Percentiles rank a stretch among this genome's conserved stretches.
Conservation (phyloP, 768 basidiomycete genomes). For the Mrakia gelida region DNA sequence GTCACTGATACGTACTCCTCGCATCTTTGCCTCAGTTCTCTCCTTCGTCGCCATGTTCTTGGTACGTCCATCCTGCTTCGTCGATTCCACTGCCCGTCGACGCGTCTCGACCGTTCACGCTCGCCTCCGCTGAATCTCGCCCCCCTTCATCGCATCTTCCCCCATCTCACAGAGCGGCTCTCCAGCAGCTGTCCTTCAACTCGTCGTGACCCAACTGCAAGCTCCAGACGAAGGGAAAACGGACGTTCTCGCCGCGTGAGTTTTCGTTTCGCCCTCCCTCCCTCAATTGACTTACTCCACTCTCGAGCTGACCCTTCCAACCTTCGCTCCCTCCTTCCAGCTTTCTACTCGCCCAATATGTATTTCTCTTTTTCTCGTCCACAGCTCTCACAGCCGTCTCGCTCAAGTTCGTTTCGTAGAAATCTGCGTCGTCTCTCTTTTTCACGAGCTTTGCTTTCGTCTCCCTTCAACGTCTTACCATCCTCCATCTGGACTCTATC, state of each 20-base stretch:
- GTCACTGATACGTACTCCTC: not conserved
- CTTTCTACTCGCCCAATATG: constrained; percentile 31
- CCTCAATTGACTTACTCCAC: not conserved
- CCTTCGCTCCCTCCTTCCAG: constrained; percentile 28
- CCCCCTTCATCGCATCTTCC: not conserved
- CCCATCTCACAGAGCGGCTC: not conserved
- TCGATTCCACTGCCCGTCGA: not conserved
- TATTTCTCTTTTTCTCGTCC: not conserved
- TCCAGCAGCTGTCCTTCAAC: constrained; percentile 35
- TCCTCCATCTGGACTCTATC: too few relatives aligned
- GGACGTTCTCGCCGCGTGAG: constrained; percentile 51
- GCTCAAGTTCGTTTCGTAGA: not conserved
- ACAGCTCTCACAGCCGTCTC: not conserved
- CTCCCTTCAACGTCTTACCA: too few relatives aligned
- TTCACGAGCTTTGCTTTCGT: too few relatives aligned
- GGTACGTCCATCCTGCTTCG: not conserved
- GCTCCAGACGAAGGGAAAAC: constrained; percentile 49
- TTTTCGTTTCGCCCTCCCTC: constrained; percentile 41
- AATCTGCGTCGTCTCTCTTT: too few relatives aligned
- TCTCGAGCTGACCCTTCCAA: not conserved
- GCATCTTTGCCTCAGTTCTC: constrained; percentile 39
- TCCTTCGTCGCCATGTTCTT: constrained; percentile 52
- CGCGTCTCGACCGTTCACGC: not conserved
- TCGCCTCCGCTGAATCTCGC: not conserved
- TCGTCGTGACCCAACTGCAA: constrained; percentile 51